Evolutionary conservation across 106 monocot genomes (phyloP).

Genomic region (Platanthera guangdongensis): DNA sequence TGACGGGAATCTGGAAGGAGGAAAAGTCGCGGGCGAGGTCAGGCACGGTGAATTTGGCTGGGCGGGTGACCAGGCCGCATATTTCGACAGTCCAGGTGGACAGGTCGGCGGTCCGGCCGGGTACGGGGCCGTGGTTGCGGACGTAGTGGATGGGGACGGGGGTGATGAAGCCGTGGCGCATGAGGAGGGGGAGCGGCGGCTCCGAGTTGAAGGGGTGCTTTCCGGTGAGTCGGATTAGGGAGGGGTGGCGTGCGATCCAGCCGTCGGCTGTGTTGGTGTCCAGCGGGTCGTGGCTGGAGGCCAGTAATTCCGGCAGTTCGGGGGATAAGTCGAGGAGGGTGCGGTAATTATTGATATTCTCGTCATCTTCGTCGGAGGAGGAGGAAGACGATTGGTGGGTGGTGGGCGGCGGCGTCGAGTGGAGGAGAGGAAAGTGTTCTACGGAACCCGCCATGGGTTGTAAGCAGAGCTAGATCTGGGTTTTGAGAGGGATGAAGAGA

Average conservation of each 20-base stretch:
- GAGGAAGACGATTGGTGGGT: too few species aligned
- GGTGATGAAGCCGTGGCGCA: conserved; percentile 90
- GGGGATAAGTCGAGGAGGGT: too few species aligned
- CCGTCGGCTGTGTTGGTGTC: conserved; percentile 69
- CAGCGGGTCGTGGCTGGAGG: too few species aligned
- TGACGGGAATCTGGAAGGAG: too few species aligned
- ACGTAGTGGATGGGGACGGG: conserved; percentile 82
- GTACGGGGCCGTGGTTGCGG: conserved; percentile 92
- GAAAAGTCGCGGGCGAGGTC: too few species aligned
- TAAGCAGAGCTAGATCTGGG: too few species aligned
- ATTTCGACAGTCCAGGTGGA: conserved; percentile 61
- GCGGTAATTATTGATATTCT: too few species aligned
- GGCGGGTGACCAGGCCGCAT: conserved; percentile 47
- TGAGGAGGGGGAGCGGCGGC: conserved; percentile 61
- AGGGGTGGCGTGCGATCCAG: conserved; percentile 65
- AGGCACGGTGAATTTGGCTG: too few species aligned
- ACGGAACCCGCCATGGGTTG: background rate
- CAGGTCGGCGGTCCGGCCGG: conserved; percentile 32
- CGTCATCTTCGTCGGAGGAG: too few species aligned
- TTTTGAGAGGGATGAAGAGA: background rate
- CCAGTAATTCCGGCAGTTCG: too few species aligned
- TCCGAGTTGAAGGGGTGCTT: conserved; percentile 94
- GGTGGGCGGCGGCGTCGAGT: too few species aligned
- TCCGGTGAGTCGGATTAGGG: conserved; percentile 87
- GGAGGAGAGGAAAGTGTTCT: too few species aligned